A percentile compares a stretch with the other conserved stretches of the same genome.
Conservation (phyloP, 176 grass and related monocot species). For the Lolium rigidum region DNA sequence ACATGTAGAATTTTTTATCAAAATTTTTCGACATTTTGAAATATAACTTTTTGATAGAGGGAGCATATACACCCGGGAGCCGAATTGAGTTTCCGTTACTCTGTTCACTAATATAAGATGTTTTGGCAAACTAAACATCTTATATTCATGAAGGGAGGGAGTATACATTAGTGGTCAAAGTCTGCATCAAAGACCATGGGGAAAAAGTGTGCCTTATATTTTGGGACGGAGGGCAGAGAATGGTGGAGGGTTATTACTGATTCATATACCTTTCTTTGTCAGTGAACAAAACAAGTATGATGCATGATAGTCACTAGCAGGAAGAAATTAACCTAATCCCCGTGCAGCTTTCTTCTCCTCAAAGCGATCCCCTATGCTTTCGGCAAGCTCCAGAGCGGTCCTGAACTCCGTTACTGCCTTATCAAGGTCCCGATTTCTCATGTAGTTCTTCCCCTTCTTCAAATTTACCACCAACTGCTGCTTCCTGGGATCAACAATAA, state of each 20-base stretch:
- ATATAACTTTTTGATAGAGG: no score
- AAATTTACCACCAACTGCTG: constrained; percentile 49
- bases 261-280: background rate
- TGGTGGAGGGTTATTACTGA: background rate
- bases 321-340: constrained; percentile 67
- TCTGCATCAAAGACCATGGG: no score
- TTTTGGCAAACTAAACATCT: no score
- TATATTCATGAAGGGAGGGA: no score
- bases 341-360: constrained; percentile 87
- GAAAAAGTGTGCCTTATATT: no score
- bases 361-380: constrained; percentile 64
- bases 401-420: constrained; percentile 61
- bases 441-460: constrained; percentile 64
- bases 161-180: no score
- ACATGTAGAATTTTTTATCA: no score
- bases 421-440: constrained; percentile 65
- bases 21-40: no score
- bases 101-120: no score
- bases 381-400: constrained; percentile 67
- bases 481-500: no score
- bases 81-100: no score
- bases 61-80: no score
- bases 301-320: background rate
- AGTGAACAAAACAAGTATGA: constrained; percentile 11
- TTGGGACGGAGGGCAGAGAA: background rate